Evolutionary conservation across 2,329 filamentous ascomycete species (phyloP).

Genomic region (Arthrobotrys sphaeroides): DNA sequence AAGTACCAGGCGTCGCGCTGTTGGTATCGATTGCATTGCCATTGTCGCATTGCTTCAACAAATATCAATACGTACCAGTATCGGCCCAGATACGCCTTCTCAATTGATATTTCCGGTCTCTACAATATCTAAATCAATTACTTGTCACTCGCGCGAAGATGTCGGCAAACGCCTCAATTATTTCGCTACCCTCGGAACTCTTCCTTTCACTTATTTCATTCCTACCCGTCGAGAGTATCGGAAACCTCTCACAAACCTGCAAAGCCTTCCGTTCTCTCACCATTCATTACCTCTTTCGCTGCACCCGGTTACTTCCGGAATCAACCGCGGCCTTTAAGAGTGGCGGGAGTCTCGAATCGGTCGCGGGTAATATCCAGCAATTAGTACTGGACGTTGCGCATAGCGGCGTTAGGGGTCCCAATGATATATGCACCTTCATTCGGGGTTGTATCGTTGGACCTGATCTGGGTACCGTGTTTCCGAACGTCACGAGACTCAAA

Average conservation of each 20-base stretch:
- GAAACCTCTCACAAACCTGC: constrained; percentile 11
- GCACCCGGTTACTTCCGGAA: neutral
- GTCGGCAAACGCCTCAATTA: neutral
- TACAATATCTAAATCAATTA: neutral
- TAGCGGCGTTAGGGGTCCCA: neutral
- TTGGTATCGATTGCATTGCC: too few relatives aligned
- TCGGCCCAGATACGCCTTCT: too few relatives aligned
- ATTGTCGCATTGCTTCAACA: too few relatives aligned
- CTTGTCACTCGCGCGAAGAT: neutral
- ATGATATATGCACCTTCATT: neutral
- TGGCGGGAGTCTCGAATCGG: neutral
- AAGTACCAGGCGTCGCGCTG: too few relatives aligned
- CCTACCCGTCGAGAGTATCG: neutral
- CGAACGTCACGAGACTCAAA: neutral
- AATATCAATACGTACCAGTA: too few relatives aligned
- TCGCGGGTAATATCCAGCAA: neutral
- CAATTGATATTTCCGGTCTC: neutral
- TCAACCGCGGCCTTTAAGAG: constrained; percentile 18
- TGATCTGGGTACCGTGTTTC: neutral
- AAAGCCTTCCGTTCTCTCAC: constrained; percentile 10
- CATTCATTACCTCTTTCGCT: constrained; percentile 6
- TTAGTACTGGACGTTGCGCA: neutral
- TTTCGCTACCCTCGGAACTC: constrained; percentile 16
- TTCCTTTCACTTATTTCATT: constrained; percentile 17
- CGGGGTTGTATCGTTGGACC: neutral